phyloP scores from a whole-genome alignment of 139 green algal genomes.

The Closterium sp. region DNA sequence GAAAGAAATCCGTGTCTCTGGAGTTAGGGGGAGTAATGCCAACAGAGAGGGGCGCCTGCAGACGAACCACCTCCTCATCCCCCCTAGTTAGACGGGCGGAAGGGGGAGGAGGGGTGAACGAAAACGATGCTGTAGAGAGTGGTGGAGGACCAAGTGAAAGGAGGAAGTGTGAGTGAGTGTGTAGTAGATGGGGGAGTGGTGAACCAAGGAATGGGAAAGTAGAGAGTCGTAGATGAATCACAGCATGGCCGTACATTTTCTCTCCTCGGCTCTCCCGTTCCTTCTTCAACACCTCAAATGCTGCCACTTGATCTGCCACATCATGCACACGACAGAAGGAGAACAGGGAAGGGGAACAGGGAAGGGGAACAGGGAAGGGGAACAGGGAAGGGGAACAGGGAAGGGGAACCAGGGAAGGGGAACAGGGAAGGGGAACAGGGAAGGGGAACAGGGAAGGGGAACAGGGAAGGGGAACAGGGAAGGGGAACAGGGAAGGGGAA shows the following conservation, averaged over 20 bases:
- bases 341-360: background rate
- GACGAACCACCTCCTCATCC: slow-evolving; percentile 55
- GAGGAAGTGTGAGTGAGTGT: no score
- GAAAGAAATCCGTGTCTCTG: no score
- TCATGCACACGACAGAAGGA: background rate
- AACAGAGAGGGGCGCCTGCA: slow-evolving; percentile 82
- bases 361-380: background rate
- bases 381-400: no score
- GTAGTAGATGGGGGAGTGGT: no score
- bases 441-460: no score
- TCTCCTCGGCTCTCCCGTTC: background rate
- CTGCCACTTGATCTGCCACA: slow-evolving; percentile 15
- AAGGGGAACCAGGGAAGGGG: background rate
- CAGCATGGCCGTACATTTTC: background rate
- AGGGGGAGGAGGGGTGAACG: background rate
- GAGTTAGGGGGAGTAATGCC: no score
- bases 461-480: background rate
- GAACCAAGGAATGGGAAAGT: background rate
- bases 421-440: no score
- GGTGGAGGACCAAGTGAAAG: no score
- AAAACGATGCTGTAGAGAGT: no score
- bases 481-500: background rate
- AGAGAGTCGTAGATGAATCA: no score
- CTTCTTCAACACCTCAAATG: background rate
- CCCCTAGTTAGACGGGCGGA: background rate